These are phyloP conservation scores for Kwoniella sp. DNA, from an alignment of 768 basidiomycete genomes.

Conservation along the genomic window DNA sequence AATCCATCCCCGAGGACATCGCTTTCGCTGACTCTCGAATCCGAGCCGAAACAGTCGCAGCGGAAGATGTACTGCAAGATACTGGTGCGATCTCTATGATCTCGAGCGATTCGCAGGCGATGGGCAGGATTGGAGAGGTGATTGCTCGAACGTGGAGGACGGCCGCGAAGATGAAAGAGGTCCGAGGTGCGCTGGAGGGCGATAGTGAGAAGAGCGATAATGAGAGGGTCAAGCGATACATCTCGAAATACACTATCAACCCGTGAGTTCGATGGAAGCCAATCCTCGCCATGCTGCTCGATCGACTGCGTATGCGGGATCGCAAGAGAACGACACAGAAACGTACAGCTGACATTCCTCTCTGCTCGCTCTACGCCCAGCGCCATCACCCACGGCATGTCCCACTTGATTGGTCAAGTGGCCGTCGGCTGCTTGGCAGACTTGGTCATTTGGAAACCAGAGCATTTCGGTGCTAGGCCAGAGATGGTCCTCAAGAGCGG, in stretches of 20 bases:
- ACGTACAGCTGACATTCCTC: background rate
- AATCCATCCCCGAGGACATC: constrained; percentile 85
- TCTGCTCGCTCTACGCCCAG: constrained; percentile 57
- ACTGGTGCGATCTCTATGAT: constrained; percentile 95
- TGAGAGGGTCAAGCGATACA: constrained; percentile 86
- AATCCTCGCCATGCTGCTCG: too few relatives aligned
- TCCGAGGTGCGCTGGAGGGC: constrained; percentile 77
- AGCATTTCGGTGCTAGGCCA: constrained; percentile 87
- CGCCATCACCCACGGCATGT: constrained; percentile 91
- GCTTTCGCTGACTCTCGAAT: constrained; percentile 97
- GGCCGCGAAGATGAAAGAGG: constrained; percentile 86
- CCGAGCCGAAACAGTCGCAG: constrained; percentile 92
- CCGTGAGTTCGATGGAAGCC: constrained; percentile 64
- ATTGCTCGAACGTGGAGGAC: constrained; percentile 92
- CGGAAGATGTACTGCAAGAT: constrained; percentile 93
- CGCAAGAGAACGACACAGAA: too few relatives aligned
- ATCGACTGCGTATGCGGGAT: too few relatives aligned
- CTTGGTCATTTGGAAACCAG: constrained; percentile 92
- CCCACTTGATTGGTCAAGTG: constrained; percentile 80
- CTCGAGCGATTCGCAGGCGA: constrained; percentile 93
- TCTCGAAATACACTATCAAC: constrained; percentile 96
- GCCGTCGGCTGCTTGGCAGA: constrained; percentile 83
- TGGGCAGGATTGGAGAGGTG: constrained; percentile 97
- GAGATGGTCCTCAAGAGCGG: constrained; percentile 95
- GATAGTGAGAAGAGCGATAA: constrained; percentile 77